Conservation (phyloP, 2,329 filamentous ascomycete genomes). For the Epichloe coenophiala region DNA sequence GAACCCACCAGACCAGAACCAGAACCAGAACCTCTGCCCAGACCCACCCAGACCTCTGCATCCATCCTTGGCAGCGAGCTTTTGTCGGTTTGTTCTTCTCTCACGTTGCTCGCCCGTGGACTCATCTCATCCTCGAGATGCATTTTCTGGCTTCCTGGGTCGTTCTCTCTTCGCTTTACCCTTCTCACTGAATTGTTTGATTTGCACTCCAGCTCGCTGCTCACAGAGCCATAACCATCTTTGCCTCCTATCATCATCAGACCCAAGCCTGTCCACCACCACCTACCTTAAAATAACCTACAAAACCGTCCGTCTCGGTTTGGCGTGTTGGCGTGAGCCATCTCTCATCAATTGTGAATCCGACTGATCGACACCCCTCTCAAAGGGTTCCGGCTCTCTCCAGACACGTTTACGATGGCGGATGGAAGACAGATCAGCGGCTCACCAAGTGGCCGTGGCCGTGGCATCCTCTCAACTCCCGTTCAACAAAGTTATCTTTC, state of each 20-base stretch:
- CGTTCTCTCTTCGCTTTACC: not conserved
- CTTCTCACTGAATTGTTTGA: no score
- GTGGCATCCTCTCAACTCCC: conserved; percentile 2
- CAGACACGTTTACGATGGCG: not conserved
- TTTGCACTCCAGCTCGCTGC: not conserved
- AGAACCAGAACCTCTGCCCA: no score
- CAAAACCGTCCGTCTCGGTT: no score
- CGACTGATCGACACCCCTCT: not conserved
- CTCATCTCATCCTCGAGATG: not conserved
- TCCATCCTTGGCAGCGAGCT: no score
- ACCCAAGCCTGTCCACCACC: no score
- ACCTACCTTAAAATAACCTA: no score
- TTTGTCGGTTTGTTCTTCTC: no score
- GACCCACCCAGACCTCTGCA: no score
- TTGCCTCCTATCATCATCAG: no score
- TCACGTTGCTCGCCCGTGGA: not conserved
- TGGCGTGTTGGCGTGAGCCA: not conserved
- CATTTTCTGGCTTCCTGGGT: not conserved
- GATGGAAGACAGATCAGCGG: conserved; percentile 1
- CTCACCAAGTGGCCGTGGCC: conserved; percentile 4
- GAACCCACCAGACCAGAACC: no score
- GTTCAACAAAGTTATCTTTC: conserved; percentile 29
- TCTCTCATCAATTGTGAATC: not conserved
- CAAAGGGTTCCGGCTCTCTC: not conserved
- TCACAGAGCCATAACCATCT: not conserved